These are phyloP conservation scores for Schizophyllum commune DNA, from an alignment of 1,284 basidiomycete genomes.

Conservation along the genomic window DNA sequence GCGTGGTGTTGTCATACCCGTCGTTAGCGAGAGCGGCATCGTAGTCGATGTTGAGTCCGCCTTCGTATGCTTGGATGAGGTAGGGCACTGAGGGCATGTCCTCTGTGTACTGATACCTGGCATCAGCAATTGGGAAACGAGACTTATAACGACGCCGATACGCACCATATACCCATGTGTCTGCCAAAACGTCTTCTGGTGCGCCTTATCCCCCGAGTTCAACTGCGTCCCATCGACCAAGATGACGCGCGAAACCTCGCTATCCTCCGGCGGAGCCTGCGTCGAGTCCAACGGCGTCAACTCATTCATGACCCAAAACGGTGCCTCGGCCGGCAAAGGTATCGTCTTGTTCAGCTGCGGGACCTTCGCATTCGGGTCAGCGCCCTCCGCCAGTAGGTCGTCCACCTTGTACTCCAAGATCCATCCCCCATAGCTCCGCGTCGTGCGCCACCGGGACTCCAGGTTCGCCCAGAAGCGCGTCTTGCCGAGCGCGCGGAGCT, in stretches of 20 bases:
- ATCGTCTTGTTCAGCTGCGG: neutral
- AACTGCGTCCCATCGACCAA: neutral
- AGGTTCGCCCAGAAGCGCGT: neutral
- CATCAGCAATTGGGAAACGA: neutral
- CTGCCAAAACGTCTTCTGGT: neutral
- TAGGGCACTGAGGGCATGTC: neutral
- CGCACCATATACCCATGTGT: neutral
- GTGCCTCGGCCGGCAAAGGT: neutral
- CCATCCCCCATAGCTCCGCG: neutral
- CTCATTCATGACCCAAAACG: neutral
- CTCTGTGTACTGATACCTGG: neutral
- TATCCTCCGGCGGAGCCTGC: neutral
- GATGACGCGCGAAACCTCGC: neutral
- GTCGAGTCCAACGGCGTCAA: neutral
- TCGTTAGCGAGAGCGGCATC: neutral
- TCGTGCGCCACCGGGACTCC: neutral
- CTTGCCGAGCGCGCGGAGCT: neutral
- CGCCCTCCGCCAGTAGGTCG: neutral
- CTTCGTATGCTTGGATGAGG: neutral
- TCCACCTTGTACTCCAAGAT: neutral
- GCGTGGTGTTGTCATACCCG: neutral
- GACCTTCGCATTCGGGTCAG: neutral
- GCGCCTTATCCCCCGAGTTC: neutral
- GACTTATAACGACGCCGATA: no score
- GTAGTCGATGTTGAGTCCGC: neutral